Base-by-base conservation (phyloP, 768 basidiomycete genomes). In the Inosperma sp. region DNA sequence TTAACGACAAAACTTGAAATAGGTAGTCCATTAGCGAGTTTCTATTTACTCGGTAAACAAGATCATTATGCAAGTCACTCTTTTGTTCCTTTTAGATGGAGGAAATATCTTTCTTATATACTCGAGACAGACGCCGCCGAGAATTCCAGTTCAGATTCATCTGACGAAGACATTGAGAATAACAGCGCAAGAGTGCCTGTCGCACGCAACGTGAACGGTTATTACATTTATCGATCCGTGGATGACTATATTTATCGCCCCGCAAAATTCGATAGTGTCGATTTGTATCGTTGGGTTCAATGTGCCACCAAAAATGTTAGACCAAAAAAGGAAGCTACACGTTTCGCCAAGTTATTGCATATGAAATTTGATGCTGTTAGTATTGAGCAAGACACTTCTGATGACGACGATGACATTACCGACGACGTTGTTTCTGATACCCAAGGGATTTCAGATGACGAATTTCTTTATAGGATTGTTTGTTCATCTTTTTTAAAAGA, bases 191-290 rank as follows among this genome's bases (percentile, higher is more conserved):
- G 59, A 40, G 52, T 70, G 1, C n/a, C 49, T 4, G 17, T 68
- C 0, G 49, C 57, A n/a, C 52, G 49, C 16, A 34, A 48, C 10
- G 47, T 59, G 22, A 58, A 52, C 2, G n/a, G 51, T 4, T 43
- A 64, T n/a, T 42, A 62, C 31, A 59, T 59, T 0, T 41, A 62
- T 12, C 66, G 64, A 10, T 45, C 49, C 23, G 58, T 68, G 0
- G 53, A 64, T 56, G 68, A 73, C 48, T 72, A 73, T 49, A 63
- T 62, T 4, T 63, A 60, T 42, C 8, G 66, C 12, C 54, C 63
- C 3, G 13, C n/a, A 3, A 48, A 43, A n/a, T 56, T 61, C 25
- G 50, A 57, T 12, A 14, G 51, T 22, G 30, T 66, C 25, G 43
- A 30, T 17, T 23, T 69, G 9, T 68, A 69, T 58, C 58, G 66